Conservation (phyloP, 352 stramenopile species). For the Pythium insidiosum region DNA sequence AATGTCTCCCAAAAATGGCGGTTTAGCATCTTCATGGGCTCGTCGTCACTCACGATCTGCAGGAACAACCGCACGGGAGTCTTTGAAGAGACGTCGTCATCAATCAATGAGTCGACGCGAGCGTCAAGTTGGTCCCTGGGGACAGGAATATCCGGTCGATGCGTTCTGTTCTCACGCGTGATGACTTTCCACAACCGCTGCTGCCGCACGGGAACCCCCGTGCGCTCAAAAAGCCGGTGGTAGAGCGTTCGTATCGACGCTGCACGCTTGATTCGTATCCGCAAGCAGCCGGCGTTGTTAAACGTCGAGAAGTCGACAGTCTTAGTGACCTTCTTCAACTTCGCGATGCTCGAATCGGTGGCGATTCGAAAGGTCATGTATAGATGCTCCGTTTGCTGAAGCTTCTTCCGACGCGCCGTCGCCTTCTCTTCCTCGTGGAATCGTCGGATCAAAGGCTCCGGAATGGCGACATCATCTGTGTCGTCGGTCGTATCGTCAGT, state of each 20-base stretch:
- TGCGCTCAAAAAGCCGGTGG: slow-evolving; percentile 44
- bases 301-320: slow-evolving; percentile 73
- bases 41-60: slow-evolving; percentile 37
- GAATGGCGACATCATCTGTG: slow-evolving; percentile 36
- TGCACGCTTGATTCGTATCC: slow-evolving; percentile 57
- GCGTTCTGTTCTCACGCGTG: slow-evolving; percentile 75
- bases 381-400: slow-evolving; percentile 74
- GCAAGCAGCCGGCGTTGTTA: slow-evolving; percentile 43
- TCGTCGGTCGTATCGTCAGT: background rate
- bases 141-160: slow-evolving; percentile 59
- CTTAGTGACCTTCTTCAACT: slow-evolving; percentile 71
- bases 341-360: slow-evolving; percentile 55
- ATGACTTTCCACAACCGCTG: slow-evolving; percentile 84
- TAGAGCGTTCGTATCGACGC: slow-evolving; percentile 64
- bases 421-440: slow-evolving; percentile 80
- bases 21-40: slow-evolving; percentile 17
- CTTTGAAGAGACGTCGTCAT: slow-evolving; percentile 65
- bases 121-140: slow-evolving; percentile 27
- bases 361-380: slow-evolving; percentile 77
- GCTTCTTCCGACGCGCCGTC: slow-evolving; percentile 56
- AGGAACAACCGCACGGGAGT: slow-evolving; percentile 62
- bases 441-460: slow-evolving; percentile 37
- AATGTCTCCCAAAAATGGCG: slow-evolving; percentile 62
- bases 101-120: slow-evolving; percentile 53
- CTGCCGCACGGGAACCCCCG: slow-evolving; percentile 46